Conservation (phyloP, 108 stramenopile species). For the Nitzschia inconspicua region DNA sequence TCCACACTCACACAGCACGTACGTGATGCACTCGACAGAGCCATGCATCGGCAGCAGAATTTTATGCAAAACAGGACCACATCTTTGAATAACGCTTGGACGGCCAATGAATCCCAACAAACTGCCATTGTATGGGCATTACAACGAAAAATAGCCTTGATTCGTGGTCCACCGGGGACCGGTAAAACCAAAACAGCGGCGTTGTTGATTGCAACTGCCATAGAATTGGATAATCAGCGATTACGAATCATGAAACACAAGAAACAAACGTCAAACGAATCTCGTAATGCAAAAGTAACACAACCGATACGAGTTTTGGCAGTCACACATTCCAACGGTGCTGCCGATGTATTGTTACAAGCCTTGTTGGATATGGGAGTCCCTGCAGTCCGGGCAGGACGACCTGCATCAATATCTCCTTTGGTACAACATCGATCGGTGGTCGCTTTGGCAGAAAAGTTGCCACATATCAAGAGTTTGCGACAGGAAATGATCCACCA, state of each 20-base stretch:
- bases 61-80: too few relatives aligned
- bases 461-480: conserved; percentile 45
- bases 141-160: conserved; percentile 26
- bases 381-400: conserved; percentile 61
- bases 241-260: too few relatives aligned
- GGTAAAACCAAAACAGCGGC: conserved; percentile 53
- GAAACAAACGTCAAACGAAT: neutral
- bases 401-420: conserved; percentile 62
- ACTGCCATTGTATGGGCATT: conserved; percentile 55
- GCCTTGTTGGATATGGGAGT: conserved; percentile 60
- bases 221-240: too few relatives aligned
- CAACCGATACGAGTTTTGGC: conserved; percentile 44
- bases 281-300: conserved; percentile 1
- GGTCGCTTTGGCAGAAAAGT: conserved; percentile 48
- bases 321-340: conserved; percentile 67
- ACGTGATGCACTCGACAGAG: neutral
- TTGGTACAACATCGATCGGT: conserved; percentile 55
- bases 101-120: conserved; percentile 58
- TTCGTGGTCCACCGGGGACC: conserved; percentile 66
- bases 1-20: neutral
- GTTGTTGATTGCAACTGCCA: conserved; percentile 48
- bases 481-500: conserved; percentile 19
- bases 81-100: conserved; percentile 25
- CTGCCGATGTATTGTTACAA: conserved; percentile 68
- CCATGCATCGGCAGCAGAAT: too few relatives aligned